Base-by-base conservation (phyloP, 495 filamentous ascomycete genomes). In the Penicillium simplicissimum region DNA sequence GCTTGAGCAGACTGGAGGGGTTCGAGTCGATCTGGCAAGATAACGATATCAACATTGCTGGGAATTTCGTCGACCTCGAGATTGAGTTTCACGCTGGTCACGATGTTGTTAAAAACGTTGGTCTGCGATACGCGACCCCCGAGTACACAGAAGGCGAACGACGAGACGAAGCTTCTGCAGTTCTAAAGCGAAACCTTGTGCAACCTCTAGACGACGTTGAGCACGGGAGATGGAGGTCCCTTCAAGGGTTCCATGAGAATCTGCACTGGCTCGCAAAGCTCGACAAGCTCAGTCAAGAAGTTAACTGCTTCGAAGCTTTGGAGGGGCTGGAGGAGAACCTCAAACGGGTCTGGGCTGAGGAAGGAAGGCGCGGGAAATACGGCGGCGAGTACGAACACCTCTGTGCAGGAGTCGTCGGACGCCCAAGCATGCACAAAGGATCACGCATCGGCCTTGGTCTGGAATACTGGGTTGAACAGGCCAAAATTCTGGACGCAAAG, bases 281-380 rank as follows among this genome's bases (percentile, higher is more conserved):
- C 62, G 95, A 98, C 70, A 88, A 85, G 64, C 80, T 97, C 61
- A 94, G 93, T 71, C 88, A 87, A 35, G 85, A 85, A 21, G 79
- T 97, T 10, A 95, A 93, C 64, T 92, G 95, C 72, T 92, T 93
- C 69, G 91, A 95, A 73, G 95, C 93, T 7, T 81, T 97, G 15
- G 89, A 89, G 34, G 92, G 92, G 8, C 80, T 98, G 65, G 95
- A 63, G 85, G 89, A 74, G 71, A 87, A 63, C 84, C 87, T 87
- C 51, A 84, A 85, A 68, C 85, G 82, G 56, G 64, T 87, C 8
- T 79, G 82, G 74, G 71, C 75, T 13, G 76, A 76, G 57, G 81
- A 85, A 48, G 71, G 80, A 53, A 81, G 84, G n/a, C 73, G 74
- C 0, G 60, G 74, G 1, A 74, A 82, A 58, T 74, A 67, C 31